These are phyloP conservation scores for Phytophthora fragariae DNA, from an alignment of 352 stramenopile genomes.

Conservation along the genomic window DNA sequence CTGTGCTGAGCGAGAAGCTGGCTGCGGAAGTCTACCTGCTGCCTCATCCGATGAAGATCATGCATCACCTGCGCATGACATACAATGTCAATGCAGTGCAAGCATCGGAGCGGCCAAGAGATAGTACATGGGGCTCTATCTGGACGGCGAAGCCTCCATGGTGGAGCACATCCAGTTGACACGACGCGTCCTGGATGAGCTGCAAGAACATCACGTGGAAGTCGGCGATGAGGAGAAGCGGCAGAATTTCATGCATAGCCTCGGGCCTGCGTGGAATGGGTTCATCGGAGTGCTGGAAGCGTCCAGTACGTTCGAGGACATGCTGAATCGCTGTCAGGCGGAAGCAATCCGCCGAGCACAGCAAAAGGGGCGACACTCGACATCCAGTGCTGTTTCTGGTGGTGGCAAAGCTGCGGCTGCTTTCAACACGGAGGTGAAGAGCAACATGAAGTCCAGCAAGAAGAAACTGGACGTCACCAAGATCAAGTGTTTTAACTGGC, in stretches of 20 bases:
- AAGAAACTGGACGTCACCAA: too few species aligned
- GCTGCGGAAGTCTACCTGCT: too few species aligned
- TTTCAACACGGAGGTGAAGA: neutral
- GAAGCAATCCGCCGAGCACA: slow-evolving; percentile 14
- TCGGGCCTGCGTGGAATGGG: slow-evolving; percentile 15
- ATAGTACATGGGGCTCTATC: neutral
- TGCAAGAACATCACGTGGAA: slow-evolving; percentile 8
- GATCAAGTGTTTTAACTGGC: too few species aligned
- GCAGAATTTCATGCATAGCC: neutral
- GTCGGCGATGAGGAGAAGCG: slow-evolving; percentile 3
- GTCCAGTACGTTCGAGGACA: slow-evolving; percentile 4
- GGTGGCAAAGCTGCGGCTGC: neutral
- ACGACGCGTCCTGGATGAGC: slow-evolving; percentile 19
- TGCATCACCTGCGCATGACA: neutral
- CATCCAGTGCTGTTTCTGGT: neutral
- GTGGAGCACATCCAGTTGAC: slow-evolving; percentile 16
- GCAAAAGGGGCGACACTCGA: neutral
- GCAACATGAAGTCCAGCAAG: too few species aligned
- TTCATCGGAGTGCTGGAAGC: slow-evolving; percentile 12
- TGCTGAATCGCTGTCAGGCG: neutral
- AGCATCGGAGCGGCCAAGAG: neutral
- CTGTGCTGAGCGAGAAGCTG: too few species aligned
- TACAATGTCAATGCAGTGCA: too few species aligned
- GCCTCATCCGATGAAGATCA: too few species aligned
- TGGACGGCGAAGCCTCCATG: neutral